Conservation (phyloP, 768 basidiomycete genomes). For the Hebeloma cylindrosporum region DNA sequence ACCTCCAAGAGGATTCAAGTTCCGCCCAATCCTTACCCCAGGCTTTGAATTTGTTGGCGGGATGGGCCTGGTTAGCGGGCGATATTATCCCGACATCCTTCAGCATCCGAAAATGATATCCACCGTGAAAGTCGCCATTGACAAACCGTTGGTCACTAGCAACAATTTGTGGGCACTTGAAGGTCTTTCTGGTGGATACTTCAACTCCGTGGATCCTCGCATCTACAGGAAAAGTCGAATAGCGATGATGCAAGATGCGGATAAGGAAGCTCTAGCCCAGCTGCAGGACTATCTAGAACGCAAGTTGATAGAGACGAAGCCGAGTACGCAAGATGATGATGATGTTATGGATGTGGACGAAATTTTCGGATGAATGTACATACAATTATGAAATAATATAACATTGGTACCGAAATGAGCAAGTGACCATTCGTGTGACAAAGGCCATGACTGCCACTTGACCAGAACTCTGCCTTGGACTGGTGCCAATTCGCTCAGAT, state of each 20-base stretch:
- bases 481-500: constrained; percentile 20
- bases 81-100: constrained; percentile 78
- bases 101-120: constrained; percentile 58
- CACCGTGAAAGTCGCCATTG: constrained; percentile 40
- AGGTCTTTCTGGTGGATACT: constrained; percentile 63
- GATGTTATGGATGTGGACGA: constrained; percentile 26
- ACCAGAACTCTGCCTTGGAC: constrained; percentile 21
- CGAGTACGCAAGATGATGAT: constrained; percentile 13
- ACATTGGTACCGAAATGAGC: constrained; percentile 10
- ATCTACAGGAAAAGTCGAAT: constrained; percentile 51
- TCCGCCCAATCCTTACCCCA: constrained; percentile 62
- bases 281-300: constrained; percentile 41
- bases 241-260: constrained; percentile 64
- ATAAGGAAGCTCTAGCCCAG: constrained; percentile 43
- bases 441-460: constrained; percentile 16
- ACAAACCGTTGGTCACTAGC: constrained; percentile 34
- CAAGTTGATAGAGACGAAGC: constrained; percentile 26
- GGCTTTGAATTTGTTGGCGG: constrained; percentile 68
- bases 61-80: constrained; percentile 69
- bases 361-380: not conserved
- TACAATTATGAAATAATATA: not conserved
- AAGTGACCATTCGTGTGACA: constrained; percentile 17
- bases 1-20: constrained; percentile 67
- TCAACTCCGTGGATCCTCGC: constrained; percentile 70
- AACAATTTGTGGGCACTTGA: constrained; percentile 71